Evolutionary conservation across 2,329 filamentous ascomycete species (phyloP).

Genomic region (Fusarium verrucosum): DNA sequence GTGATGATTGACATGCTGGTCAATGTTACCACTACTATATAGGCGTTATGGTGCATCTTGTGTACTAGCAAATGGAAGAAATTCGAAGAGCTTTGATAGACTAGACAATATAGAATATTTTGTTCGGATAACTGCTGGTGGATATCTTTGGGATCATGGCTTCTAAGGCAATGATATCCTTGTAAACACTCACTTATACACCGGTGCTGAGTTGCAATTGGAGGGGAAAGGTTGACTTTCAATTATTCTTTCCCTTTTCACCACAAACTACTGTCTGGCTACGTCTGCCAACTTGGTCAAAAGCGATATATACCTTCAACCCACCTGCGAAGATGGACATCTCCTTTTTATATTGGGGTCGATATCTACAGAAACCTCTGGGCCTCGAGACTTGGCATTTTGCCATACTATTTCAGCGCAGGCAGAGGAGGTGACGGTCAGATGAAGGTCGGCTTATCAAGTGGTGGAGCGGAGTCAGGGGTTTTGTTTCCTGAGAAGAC

Average conservation of each 20-base stretch:
- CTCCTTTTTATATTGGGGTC: not conserved
- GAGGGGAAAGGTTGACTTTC: constrained; percentile 17
- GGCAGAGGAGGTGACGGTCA: constrained; percentile 25
- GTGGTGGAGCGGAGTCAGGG: constrained; percentile 9
- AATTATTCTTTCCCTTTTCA: not conserved
- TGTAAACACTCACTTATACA: constrained; percentile 65
- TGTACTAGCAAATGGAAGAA: not conserved
- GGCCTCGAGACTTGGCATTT: constrained; percentile 4
- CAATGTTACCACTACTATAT: not conserved
- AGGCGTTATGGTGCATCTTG: not conserved
- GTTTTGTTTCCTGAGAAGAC: constrained; percentile 11
- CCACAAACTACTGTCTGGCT: not conserved
- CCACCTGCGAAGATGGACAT: constrained; percentile 42
- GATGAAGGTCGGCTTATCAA: constrained; percentile 32
- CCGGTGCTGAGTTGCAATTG: constrained; percentile 56
- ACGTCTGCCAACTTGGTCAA: constrained; percentile 39
- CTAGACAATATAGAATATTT: not conserved
- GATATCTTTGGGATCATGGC: constrained; percentile 62
- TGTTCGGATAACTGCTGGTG: constrained; percentile 47
- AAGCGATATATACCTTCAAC: constrained; percentile 46
- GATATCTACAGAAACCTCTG: not conserved
- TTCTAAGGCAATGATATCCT: constrained; percentile 44
- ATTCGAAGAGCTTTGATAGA: not conserved
- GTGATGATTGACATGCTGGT: not conserved
- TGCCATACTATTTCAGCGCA: constrained; percentile 20